Base-by-base conservation (phyloP, 2,329 filamentous ascomycete species). In the Aspergillus terreus region DNA sequence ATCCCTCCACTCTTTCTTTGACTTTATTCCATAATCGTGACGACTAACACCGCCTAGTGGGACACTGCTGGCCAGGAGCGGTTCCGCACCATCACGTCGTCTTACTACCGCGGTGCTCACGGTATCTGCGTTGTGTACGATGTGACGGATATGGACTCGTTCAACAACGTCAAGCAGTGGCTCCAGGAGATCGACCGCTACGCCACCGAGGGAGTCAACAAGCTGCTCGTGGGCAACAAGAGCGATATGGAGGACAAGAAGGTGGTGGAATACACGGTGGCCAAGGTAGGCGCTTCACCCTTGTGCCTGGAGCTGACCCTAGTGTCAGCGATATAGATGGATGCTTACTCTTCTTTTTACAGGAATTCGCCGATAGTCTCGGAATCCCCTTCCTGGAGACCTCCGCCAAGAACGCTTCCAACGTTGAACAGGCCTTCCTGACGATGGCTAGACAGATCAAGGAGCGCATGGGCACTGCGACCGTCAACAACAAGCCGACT, bases 151-250 rank as follows among this genome's bases (percentile, higher is more conserved):
- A 96, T 97, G 92, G 94, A 97, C 76, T 96, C 90, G 27, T 99
- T 99, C 90, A 97, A 99, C 86, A 99, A 97, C 80, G 94, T 99
- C 68, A 97, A 99, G 88, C 94, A 99, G 82, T 99, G 94, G 94
- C 85, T 99, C 57, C 94, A 99, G 77, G 94, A 99, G 80, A 99
- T 99, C 67, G 94, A 99, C 80, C 87, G 94, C 74, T 97, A 99
- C 70, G 94, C 94, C 65, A 99, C 94, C 63, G 94, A 99, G 78
- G 94, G 94, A 61, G 94, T 99, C 71, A 99, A 99, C 85, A 99
- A 99, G 84, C 83, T 99, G 62, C 86, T 99, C 57, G 92, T 99
- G 58, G 94, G 94, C 71, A 99, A 99, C 88, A 99, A 99, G 88
- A 96, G 91, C 78, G 94, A 99, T 88, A 97, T 99, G 91, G 86